Percentiles rank a stretch among this genome's conserved stretches.
These are phyloP conservation scores for Nicotiana paniculata DNA, from an alignment of 257 asterid species.

Conservation along the genomic window DNA sequence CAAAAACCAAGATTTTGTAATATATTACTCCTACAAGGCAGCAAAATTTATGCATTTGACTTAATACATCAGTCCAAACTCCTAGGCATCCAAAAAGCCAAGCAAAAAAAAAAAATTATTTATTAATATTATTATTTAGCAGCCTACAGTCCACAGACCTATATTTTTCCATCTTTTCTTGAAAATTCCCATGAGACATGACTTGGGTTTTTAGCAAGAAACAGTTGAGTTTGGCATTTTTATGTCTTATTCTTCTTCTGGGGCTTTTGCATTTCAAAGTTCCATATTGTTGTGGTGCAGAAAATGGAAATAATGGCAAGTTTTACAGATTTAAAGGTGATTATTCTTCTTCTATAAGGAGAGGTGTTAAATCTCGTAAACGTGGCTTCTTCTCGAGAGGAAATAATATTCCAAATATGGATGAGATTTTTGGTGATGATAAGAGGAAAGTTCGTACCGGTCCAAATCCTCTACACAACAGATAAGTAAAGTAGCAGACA, in stretches of 20 bases:
- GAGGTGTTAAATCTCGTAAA: constrained; percentile 20
- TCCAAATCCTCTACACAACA: constrained; percentile 93
- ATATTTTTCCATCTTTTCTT: background rate
- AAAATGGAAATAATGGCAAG: constrained; percentile 17
- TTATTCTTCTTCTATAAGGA: constrained; percentile 15
- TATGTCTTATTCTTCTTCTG: constrained; percentile 34
- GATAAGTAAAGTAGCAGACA: constrained; percentile 33
- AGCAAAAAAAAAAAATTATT: background rate
- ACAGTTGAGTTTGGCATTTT: constrained; percentile 21
- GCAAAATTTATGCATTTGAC: constrained; percentile 15
- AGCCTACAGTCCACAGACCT: background rate
- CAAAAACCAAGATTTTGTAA: constrained; percentile 2
- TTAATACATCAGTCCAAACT: constrained; percentile 3
- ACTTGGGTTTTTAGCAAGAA: constrained; percentile 14
- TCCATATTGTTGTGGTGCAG: constrained; percentile 31
- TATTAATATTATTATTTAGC: background rate
- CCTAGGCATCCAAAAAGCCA: constrained; percentile 9
- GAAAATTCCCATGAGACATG: constrained; percentile 12
- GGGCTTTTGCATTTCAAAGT: constrained; percentile 31
- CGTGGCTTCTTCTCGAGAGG: constrained; percentile 3
- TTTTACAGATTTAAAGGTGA: constrained; percentile 26
- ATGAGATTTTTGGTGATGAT: constrained; percentile 47
- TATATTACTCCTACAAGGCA: background rate
- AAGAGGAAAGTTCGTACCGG: constrained; percentile 85
- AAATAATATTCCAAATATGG: constrained; percentile 12